Base-by-base conservation (phyloP, 495 filamentous ascomycete species). In the Hypoxylon intermedium region DNA sequence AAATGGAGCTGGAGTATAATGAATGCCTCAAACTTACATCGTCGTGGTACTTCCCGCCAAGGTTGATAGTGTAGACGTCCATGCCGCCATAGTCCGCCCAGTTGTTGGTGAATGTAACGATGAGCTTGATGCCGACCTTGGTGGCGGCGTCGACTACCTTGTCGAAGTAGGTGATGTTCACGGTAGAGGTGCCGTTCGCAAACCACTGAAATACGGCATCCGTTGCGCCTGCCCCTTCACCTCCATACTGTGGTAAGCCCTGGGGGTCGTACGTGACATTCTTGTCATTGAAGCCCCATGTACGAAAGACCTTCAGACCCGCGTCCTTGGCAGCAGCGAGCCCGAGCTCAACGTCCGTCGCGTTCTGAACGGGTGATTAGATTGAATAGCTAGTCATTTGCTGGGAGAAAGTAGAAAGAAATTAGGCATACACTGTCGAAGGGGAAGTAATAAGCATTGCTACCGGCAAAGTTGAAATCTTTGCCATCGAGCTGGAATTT, bases 391-490 rank as follows among this genome's bases (percentile, higher is more conserved):
- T 41, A 3, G 2, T 30, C 3, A 2, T 30, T 33, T 15, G 15
- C 20, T 9, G 26, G 2, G 13, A 37, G 34, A 13, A 13, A 31
- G 40, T 2, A 4, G 13, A 21, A 9, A n/a, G n/a, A n/a, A n/a
- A n/a, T n/a, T 15, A 2, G n/a, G 70, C 71, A 6, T 16, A 79
- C 79, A 21, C 72, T 75, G 21, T 67, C 71, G 63, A 89, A 90
- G 0, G 81, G 79, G 24, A 90, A 82, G 79, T 87, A 91, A 72
- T 90, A 92, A 6, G 84, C 74, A 67, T 92, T 91, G 20, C 83
- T 86, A 1, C 89, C 89, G 2, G 86, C 83, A 72, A 84, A 89
- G 71, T 88, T 82, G 65, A 81, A 80, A n/a, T 81, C 81, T 46
- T 82, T 72, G 20, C 86, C 86, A 57, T 87, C 78, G 21, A 90